Evolutionary conservation across 495 filamentous ascomycete genomes (phyloP), one percentile per base, ranked within the genome.

Genomic region (Aspergillus sparsus): DNA sequence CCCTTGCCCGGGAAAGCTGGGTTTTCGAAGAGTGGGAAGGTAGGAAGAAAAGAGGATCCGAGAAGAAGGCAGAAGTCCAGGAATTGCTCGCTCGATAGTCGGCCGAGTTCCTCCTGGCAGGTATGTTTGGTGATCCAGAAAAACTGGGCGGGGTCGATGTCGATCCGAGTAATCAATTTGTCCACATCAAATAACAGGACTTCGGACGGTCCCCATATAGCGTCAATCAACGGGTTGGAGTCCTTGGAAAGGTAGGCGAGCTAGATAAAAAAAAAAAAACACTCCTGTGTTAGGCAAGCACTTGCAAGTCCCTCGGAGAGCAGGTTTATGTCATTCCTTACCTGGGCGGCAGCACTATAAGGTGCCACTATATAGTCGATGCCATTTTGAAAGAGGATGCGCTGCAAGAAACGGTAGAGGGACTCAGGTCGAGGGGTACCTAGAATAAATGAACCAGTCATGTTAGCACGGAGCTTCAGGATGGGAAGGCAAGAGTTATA

Each of bases 261-360:
- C 92, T 97, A 65, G 50, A 37, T 33, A 3, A 37, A 34, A 47
- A 27, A 39, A 8, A 49, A 55, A 31, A 32, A 42, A 34, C 50
- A 16, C 34, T 62, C 44, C 58, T 39, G 54, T 33, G 60, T 63
- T 51, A 63, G 60, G 50, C 31, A 13, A 39, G 44, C 56, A 8
- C 18, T 3, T 15, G 18, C 7, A 9, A 36, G 3, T 31, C 8
- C n/a, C 9, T 31, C 35, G 27, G 15, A 35, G 13, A 3, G 18
- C 13, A 16, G 16, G 37, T 13, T 15, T 21, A 16, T 31, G 11
- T 37, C n/a, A 3, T 39, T 55, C 21, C 62, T 62, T 75, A 96
- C 92, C 84, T 98, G 93, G 51, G 92, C 90, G 61, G 89, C 87
- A 46, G 93, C 91, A 67, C 87, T 90, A 74, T 93, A 97, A 4